Evolutionary conservation across 2,329 filamentous ascomycete genomes (phyloP), one percentile per base, ranked within the genome.

Genomic region (Ophiostoma tasmaniense): DNA sequence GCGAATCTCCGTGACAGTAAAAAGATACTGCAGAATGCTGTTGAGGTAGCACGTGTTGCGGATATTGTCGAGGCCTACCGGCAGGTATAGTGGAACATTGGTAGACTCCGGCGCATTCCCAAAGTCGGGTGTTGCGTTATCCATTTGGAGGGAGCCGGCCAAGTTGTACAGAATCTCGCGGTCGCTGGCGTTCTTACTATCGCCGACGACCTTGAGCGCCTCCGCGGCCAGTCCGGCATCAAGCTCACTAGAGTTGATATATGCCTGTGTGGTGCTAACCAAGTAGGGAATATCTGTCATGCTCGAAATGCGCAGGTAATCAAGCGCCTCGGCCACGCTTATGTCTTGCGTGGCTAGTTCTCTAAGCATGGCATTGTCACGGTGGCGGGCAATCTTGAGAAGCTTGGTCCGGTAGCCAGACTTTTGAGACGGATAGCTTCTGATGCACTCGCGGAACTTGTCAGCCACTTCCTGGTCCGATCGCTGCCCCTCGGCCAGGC

Each of bases 21-120:
- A 97, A 73, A 97, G 90, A 76, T 96, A 98, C 75, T 99, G 95
- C 11, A 99, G 83, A 66, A 99, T 85, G 79, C 94, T 98, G 81
- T 99, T 99, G 68, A 99, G 84, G 75, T 99, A 99, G 77, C 95
- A 99, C 0, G 96, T 99, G 75, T 99, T 99, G 70, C 95, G 93
- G 69, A 98, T 96, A 74, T 98, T 99, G 72, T 89, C 86, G 6
- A 98, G 84, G 0, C 95, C 95, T 28, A 96, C 91, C 0, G 95
- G 95, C 77, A 91, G 88, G 37, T 35, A 64, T 20, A 37, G 85
- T 81, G 64, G 79, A 74, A 68, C 81, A n/a, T 39, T 20, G 13
- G 55, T 3, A 7, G 55, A 28, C 55, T 28, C 25, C 55, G 30
- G 3, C 30, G 55, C 55, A 61, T 25, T 13, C 2, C 30, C 55